Evolutionary conservation across 2,329 filamentous ascomycete genomes (phyloP).

Genomic region (Immersiporthe knoxdaviesiana): DNA sequence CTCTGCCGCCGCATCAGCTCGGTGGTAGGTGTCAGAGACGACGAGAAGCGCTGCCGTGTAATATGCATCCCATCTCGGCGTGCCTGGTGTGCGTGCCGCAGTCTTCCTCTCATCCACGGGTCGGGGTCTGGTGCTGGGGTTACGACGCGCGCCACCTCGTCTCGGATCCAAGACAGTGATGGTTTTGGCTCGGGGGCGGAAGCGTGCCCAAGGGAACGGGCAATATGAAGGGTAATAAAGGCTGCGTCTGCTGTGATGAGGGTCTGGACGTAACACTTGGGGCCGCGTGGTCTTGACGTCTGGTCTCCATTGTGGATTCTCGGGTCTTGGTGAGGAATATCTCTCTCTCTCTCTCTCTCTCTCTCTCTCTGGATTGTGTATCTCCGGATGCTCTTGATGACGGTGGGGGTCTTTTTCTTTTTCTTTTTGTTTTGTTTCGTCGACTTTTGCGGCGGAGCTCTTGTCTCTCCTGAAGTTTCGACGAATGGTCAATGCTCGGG

Average conservation of each 20-base stretch:
- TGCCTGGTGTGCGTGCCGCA: neutral
- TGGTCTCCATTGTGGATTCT: neutral
- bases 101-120: neutral
- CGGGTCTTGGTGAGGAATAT: neutral
- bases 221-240: slow-evolving; percentile 7
- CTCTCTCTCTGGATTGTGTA: too few relatives aligned
- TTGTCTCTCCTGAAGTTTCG: neutral
- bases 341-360: too few relatives aligned
- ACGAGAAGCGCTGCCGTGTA: neutral
- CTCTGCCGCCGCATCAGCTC: neutral
- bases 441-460: neutral
- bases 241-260: neutral
- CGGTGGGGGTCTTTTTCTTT: neutral
- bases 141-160: neutral
- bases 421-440: neutral
- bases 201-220: neutral
- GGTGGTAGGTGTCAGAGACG: neutral
- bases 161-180: neutral
- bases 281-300: neutral
- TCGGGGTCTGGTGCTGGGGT: neutral
- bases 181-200: neutral
- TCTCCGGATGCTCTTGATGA: neutral
- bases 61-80: neutral
- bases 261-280: neutral
- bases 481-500: neutral